Evolutionary conservation across 257 asterid genomes (phyloP).

Genomic region (Gentiana dahurica): DNA sequence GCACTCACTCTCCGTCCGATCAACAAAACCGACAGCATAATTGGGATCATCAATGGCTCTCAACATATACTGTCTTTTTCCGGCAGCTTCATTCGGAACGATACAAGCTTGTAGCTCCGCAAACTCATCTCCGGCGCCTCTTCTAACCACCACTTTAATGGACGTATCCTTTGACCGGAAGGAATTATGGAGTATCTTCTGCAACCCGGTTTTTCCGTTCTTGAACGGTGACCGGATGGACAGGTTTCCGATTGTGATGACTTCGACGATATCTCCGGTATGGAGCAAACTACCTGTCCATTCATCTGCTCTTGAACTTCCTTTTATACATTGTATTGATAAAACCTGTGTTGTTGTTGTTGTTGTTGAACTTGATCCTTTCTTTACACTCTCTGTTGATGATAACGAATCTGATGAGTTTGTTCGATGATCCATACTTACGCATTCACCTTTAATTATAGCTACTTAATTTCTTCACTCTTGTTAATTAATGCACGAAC

Average conservation of each 20-base stretch:
- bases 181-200: slow-evolving; percentile 52
- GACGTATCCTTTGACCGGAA: slow-evolving; percentile 62
- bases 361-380: slow-evolving; percentile 11
- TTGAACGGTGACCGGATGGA: slow-evolving; percentile 54
- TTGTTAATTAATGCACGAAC: too few species aligned
- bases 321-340: slow-evolving; percentile 76
- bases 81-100: slow-evolving; percentile 62
- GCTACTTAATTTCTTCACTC: too few species aligned
- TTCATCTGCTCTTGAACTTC: slow-evolving; percentile 64
- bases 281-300: slow-evolving; percentile 79
- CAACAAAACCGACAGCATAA: slow-evolving; percentile 71
- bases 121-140: slow-evolving; percentile 37
- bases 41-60: slow-evolving; percentile 84
- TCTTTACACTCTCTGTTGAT: slow-evolving; percentile 9
- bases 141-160: slow-evolving; percentile 50
- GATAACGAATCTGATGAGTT: slow-evolving; percentile 19
- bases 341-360: slow-evolving; percentile 21
- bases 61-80: slow-evolving; percentile 53
- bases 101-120: slow-evolving; percentile 79
- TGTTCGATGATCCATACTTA: slow-evolving; percentile 23
- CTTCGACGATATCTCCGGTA: slow-evolving; percentile 94
- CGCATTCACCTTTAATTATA: too few species aligned
- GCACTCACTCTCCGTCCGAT: slow-evolving; percentile 79
- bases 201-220: slow-evolving; percentile 69
- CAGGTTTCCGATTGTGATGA: slow-evolving; percentile 51